Evolutionary conservation across 176 grass and related monocot genomes (phyloP).

Genomic region (Carex kokanica): DNA sequence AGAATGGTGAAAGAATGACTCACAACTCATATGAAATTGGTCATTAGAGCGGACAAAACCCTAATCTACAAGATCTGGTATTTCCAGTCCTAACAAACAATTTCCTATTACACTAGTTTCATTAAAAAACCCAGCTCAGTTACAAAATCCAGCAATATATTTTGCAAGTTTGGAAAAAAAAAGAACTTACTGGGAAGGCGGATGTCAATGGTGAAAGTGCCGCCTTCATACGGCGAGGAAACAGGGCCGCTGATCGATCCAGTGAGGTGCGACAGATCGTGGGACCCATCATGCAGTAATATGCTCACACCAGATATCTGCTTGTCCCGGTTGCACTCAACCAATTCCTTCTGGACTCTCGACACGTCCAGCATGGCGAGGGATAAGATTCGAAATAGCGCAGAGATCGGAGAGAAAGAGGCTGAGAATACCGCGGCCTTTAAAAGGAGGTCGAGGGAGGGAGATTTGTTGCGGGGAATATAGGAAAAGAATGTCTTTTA

Average conservation of each 20-base stretch:
- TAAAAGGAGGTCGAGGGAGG: neutral
- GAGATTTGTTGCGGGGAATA: neutral
- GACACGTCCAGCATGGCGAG: conserved; percentile 74
- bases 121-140: neutral
- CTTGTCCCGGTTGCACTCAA: conserved; percentile 79
- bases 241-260: conserved; percentile 80
- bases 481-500: neutral
- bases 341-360: conserved; percentile 94
- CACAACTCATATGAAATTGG: neutral
- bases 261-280: conserved; percentile 76
- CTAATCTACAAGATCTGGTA: neutral
- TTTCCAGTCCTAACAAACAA: neutral
- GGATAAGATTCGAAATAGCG: neutral
- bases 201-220: conserved; percentile 90
- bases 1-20: neutral
- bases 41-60: neutral
- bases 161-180: neutral
- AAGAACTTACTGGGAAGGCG: conserved; percentile 48
- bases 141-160: neutral
- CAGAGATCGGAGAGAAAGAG: neutral
- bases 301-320: conserved; percentile 80
- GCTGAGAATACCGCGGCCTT: neutral
- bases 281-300: conserved; percentile 52
- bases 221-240: conserved; percentile 85
- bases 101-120: neutral